Percentiles rank a stretch among this genome's conserved stretches.
These are phyloP conservation scores for Actinomortierella wolfii DNA, from an alignment of 371 early-diverging fungal genomes.

Conservation along the genomic window DNA sequence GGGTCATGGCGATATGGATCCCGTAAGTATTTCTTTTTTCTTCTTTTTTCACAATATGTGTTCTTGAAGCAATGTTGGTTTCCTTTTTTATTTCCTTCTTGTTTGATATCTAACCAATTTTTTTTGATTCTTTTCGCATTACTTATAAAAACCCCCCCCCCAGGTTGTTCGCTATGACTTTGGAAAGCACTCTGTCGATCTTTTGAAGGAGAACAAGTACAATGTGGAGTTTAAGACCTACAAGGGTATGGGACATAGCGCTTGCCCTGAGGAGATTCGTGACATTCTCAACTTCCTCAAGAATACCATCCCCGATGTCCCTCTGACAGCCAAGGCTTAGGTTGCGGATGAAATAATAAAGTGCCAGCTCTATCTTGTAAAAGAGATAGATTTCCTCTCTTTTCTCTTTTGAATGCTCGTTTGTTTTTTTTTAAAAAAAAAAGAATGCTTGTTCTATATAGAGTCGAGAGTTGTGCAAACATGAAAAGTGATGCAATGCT, in stretches of 20 bases:
- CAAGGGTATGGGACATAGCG: slow-evolving; percentile 78
- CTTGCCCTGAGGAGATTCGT: slow-evolving; percentile 71
- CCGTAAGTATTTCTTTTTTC: slow-evolving; percentile 42
- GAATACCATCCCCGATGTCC: slow-evolving; percentile 48
- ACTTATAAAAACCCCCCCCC: background rate
- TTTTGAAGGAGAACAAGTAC: slow-evolving; percentile 68
- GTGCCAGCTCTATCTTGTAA: too few relatives aligned
- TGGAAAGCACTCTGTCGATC: slow-evolving; percentile 71
- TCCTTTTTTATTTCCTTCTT: too few relatives aligned
- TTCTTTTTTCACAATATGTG: too few relatives aligned
- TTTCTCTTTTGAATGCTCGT: too few relatives aligned
- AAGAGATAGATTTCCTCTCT: too few relatives aligned
- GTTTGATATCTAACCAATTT: background rate
- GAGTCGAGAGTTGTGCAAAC: too few relatives aligned
- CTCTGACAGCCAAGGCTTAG: background rate
- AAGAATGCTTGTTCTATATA: too few relatives aligned
- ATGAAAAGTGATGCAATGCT: too few relatives aligned
- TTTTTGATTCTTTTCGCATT: slow-evolving; percentile 2
- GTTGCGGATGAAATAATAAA: too few relatives aligned
- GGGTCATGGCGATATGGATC: slow-evolving; percentile 88
- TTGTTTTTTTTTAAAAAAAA: too few relatives aligned
- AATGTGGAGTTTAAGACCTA: slow-evolving; percentile 81
- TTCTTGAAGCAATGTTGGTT: too few relatives aligned
- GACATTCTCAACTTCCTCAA: slow-evolving; percentile 76
- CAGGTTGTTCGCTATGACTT: slow-evolving; percentile 71